Evolutionary conservation across 352 stramenopile species (phyloP).

Genomic region (Phytophthora crassamura): DNA sequence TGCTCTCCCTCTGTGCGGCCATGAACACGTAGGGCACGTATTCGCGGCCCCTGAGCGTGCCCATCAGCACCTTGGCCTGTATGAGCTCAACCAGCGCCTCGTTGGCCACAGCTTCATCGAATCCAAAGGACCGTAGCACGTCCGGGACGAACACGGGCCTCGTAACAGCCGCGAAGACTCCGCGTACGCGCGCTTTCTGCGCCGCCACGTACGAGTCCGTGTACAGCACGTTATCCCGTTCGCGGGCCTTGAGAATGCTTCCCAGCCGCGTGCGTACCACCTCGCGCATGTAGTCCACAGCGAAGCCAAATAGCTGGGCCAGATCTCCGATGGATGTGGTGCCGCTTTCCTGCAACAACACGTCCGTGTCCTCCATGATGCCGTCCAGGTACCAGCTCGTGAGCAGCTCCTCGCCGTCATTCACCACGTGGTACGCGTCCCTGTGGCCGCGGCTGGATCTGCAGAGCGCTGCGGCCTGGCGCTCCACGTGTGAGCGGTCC

Average conservation of each 20-base stretch:
- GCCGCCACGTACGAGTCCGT: slow-evolving; percentile 75
- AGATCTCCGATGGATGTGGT: slow-evolving; percentile 73
- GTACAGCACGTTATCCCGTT: slow-evolving; percentile 76
- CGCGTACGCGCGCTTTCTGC: slow-evolving; percentile 71
- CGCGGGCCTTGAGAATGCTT: slow-evolving; percentile 65
- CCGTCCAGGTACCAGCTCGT: slow-evolving; percentile 85
- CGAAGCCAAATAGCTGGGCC: slow-evolving; percentile 83
- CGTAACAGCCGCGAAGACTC: slow-evolving; percentile 68
- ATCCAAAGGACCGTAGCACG: slow-evolving; percentile 53
- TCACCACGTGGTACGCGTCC: slow-evolving; percentile 65
- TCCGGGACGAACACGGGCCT: slow-evolving; percentile 77
- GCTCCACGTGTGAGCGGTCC: slow-evolving; percentile 77
- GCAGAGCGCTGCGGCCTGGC: slow-evolving; percentile 58
- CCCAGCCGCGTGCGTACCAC: slow-evolving; percentile 71
- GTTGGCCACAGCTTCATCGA: slow-evolving; percentile 74
- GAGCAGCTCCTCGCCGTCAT: slow-evolving; percentile 80
- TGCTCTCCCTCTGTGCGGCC: slow-evolving; percentile 69
- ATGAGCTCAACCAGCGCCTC: slow-evolving; percentile 70
- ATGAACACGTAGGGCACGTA: slow-evolving; percentile 86
- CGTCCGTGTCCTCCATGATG: slow-evolving; percentile 86
- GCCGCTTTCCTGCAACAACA: slow-evolving; percentile 75
- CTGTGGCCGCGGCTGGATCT: slow-evolving; percentile 33
- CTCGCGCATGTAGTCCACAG: slow-evolving; percentile 85
- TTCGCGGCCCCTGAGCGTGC: slow-evolving; percentile 68
- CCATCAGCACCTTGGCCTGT: slow-evolving; percentile 58